These are phyloP conservation scores for Alisma plantagoaquatica DNA, from an alignment of 106 monocot species.

Conservation along the genomic window DNA sequence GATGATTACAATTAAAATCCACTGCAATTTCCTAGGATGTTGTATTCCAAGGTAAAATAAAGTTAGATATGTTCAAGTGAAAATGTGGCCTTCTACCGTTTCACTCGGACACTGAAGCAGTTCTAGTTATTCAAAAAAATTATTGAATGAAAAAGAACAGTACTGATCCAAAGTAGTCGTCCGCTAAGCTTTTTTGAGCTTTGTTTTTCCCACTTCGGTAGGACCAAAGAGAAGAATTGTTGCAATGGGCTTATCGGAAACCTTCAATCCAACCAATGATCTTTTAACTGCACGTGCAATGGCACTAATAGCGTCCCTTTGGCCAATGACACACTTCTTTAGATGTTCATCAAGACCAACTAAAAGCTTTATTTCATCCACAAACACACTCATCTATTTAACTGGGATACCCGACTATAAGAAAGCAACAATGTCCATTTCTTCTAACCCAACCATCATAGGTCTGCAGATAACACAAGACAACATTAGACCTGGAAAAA, in stretches of 20 bases:
- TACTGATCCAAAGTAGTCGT: slow-evolving; percentile 77
- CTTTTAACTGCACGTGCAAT: slow-evolving; percentile 67
- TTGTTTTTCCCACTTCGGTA: slow-evolving; percentile 82
- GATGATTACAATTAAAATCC: background rate
- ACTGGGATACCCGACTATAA: slow-evolving; percentile 95
- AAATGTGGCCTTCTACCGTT: too few species aligned
- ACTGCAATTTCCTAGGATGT: background rate
- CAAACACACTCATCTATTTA: slow-evolving; percentile 71
- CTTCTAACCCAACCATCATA: slow-evolving; percentile 68
- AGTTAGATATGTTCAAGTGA: background rate
- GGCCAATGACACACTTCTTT: slow-evolving; percentile 59
- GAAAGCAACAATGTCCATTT: slow-evolving; percentile 77
- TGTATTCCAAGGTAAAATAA: background rate
- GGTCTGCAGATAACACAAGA: slow-evolving; percentile 26
- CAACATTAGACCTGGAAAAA: background rate
- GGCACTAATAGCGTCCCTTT: slow-evolving; percentile 66
- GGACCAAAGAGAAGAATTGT: slow-evolving; percentile 78
- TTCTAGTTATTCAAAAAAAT: background rate
- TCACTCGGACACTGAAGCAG: too few species aligned
- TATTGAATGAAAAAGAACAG: background rate
- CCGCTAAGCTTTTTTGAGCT: slow-evolving; percentile 85
- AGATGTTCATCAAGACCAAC: slow-evolving; percentile 75
- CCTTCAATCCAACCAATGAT: slow-evolving; percentile 61
- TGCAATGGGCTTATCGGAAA: slow-evolving; percentile 63
- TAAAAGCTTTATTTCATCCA: slow-evolving; percentile 67